Evolutionary conservation across 352 stramenopile genomes (phyloP).

Genomic region (Pseudoperonospora humuli): DNA sequence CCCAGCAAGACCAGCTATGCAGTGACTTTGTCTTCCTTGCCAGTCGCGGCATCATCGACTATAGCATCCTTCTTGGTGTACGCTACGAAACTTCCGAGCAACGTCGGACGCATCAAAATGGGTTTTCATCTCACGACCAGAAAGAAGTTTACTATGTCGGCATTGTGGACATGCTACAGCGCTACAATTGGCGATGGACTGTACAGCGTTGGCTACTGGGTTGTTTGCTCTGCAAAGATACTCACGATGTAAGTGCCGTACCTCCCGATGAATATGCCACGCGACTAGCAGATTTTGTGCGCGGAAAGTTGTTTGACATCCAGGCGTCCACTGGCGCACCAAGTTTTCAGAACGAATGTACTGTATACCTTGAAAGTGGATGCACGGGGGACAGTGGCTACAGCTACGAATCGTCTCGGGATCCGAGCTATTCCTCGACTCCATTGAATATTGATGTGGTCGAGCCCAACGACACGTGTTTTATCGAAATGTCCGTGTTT

Average conservation of each 20-base stretch:
- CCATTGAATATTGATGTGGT: constrained; percentile 7
- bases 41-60: constrained; percentile 79
- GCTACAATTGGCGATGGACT: constrained; percentile 82
- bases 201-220: constrained; percentile 73
- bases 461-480: constrained; percentile 15
- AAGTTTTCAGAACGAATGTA: constrained; percentile 13
- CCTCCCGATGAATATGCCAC: constrained; percentile 60
- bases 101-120: constrained; percentile 20
- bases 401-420: constrained; percentile 14
- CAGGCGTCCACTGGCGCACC: constrained; percentile 10
- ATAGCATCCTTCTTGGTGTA: constrained; percentile 74
- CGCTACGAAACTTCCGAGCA: constrained; percentile 33
- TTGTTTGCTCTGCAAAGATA: constrained; percentile 70
- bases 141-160: constrained; percentile 71
- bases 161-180: constrained; percentile 79
- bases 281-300: constrained; percentile 66
- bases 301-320: constrained; percentile 60
- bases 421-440: constrained; percentile 13
- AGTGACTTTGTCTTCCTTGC: constrained; percentile 79
- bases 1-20: constrained; percentile 59
- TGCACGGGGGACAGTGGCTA: constrained; percentile 11
- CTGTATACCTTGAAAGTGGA: not conserved
- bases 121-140: constrained; percentile 40
- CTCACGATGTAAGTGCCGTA: constrained; percentile 73
- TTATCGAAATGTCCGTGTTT: constrained; percentile 38